A percentile compares a stretch with the other conserved stretches of the same genome.
These are phyloP conservation scores for Chaetomium sp. DNA, from an alignment of 2,329 filamentous ascomycete species.

Conservation along the genomic window DNA sequence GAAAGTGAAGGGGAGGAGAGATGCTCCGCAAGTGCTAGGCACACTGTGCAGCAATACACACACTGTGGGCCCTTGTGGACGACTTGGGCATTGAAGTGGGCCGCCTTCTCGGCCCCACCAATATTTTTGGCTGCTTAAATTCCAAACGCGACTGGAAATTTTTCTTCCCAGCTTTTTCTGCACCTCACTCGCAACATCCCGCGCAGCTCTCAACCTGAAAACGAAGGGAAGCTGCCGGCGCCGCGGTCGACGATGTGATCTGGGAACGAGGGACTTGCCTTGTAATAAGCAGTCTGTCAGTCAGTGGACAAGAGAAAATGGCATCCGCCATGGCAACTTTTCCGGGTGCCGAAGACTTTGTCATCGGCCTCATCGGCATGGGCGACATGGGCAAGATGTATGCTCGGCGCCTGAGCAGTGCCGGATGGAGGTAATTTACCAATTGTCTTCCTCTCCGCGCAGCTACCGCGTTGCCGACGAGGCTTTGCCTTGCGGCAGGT, in stretches of 20 bases:
- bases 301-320: conserved; percentile 31
- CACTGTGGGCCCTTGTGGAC: conserved; percentile 2
- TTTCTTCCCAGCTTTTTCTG: conserved; percentile 6
- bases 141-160: conserved; percentile 14
- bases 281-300: conserved; percentile 7
- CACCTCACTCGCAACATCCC: conserved; percentile 13
- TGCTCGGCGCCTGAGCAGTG: conserved; percentile 80
- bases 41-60: neutral
- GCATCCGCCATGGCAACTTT: conserved; percentile 39
- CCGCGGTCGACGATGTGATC: conserved; percentile 32
- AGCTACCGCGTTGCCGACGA: neutral
- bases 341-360: conserved; percentile 65
- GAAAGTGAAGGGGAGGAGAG: neutral
- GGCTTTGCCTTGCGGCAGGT: neutral
- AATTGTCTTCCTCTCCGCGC: neutral
- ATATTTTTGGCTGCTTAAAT: conserved; percentile 14
- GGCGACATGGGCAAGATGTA: conserved; percentile 99
- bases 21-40: neutral
- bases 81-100: neutral
- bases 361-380: conserved; percentile 96
- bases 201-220: conserved; percentile 1
- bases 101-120: neutral
- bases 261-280: conserved; percentile 15
- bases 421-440: conserved; percentile 87
- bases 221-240: conserved; percentile 13